phyloP scores from a whole-genome alignment of 164 flowering plant genomes.

The Magnolia officinalis region DNA sequence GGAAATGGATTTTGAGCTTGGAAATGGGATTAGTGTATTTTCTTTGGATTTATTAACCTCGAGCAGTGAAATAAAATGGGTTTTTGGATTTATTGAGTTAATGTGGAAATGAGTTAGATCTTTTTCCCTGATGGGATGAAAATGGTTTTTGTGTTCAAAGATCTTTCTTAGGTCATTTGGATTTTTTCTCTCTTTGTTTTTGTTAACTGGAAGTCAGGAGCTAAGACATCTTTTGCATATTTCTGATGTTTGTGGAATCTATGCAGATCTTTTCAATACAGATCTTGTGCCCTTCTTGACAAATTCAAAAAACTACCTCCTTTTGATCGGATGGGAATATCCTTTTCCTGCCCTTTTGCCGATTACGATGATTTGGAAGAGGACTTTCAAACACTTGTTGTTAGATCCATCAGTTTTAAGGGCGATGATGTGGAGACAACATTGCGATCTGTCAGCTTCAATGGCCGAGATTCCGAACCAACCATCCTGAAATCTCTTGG shows the following conservation, averaged over 20 bases:
- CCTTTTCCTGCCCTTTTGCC: conserved; percentile 52
- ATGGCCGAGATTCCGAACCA: conserved; percentile 38
- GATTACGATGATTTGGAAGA: conserved; percentile 34
- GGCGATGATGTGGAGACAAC: conserved; percentile 41
- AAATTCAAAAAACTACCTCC: conserved; percentile 1
- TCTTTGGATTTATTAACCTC: background rate
- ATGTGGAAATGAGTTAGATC: background rate
- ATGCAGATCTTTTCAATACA: background rate
- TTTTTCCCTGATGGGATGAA: background rate
- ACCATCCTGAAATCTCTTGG: conserved; percentile 35
- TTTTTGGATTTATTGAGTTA: too few relatives aligned
- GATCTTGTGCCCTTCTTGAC: background rate
- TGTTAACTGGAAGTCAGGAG: too few relatives aligned
- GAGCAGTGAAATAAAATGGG: background rate
- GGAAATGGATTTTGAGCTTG: background rate
- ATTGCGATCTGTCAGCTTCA: conserved; percentile 52
- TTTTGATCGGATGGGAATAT: conserved; percentile 48
- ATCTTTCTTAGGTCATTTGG: background rate
- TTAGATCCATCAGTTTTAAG: conserved; percentile 53
- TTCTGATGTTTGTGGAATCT: background rate
- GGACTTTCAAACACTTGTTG: conserved; percentile 40
- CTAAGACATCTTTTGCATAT: background rate
- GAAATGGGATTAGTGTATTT: background rate
- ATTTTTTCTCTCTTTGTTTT: background rate
- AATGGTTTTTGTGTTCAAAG: background rate